These are phyloP conservation scores for Coleophoma eucalyptorum DNA, from an alignment of 2,329 filamentous ascomycete genomes.

Conservation along the genomic window DNA sequence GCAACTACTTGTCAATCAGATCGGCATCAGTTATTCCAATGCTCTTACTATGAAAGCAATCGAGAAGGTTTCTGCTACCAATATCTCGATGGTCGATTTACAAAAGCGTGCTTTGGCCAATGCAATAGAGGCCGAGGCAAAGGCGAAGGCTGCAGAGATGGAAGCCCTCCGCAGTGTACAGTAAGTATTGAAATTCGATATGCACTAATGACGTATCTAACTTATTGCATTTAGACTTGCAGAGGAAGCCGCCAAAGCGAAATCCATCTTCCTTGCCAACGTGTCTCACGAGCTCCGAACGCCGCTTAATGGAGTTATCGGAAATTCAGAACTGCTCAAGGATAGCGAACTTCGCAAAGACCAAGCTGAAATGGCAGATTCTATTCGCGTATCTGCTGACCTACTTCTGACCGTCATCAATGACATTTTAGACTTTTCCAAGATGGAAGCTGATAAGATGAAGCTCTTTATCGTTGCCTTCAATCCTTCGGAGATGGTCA, in stretches of 20 bases:
- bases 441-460: constrained; percentile 85
- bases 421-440: constrained; percentile 93
- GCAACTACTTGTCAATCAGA: constrained; percentile 73
- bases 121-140: constrained; percentile 68
- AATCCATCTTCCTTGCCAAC: constrained; percentile 76
- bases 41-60: constrained; percentile 65
- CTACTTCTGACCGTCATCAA: constrained; percentile 90
- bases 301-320: constrained; percentile 83
- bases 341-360: constrained; percentile 73
- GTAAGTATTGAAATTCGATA: constrained; percentile 3
- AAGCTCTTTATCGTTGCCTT: constrained; percentile 72
- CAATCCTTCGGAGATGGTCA: constrained; percentile 62
- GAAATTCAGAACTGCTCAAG: constrained; percentile 78
- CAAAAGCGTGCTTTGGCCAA: constrained; percentile 72
- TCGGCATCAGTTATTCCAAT: constrained; percentile 69
- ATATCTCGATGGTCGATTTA: constrained; percentile 72
- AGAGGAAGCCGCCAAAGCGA: constrained; percentile 79
- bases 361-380: constrained; percentile 82
- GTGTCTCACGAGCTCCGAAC: constrained; percentile 80
- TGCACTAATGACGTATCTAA: not conserved
- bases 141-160: constrained; percentile 73
- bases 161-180: constrained; percentile 76
- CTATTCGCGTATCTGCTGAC: constrained; percentile 81
- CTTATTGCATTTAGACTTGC: constrained; percentile 44
- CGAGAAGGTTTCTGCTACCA: constrained; percentile 74